Conservation (phyloP, 2,329 filamentous ascomycete species). For the Colletotrichum sp. region DNA sequence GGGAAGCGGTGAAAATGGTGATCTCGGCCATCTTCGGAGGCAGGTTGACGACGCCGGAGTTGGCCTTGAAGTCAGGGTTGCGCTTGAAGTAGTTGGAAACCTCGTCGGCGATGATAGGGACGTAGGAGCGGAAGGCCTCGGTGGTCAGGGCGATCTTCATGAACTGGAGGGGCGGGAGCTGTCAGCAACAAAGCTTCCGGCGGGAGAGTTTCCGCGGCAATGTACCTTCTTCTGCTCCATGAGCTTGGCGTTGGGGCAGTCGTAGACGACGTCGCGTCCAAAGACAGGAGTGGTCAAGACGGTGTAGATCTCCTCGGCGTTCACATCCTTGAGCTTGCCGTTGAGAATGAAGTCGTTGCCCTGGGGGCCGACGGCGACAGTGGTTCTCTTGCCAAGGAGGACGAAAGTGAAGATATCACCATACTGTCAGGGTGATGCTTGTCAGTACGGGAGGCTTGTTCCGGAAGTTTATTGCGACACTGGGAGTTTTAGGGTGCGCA, state of each 20-base stretch:
- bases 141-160: conserved; percentile 83
- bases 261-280: conserved; percentile 86
- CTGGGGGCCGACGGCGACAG: conserved; percentile 79
- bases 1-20: conserved; percentile 88
- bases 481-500: conserved; percentile 23
- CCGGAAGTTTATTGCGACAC: neutral
- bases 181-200: conserved; percentile 20
- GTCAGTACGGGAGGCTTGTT: neutral
- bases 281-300: conserved; percentile 77
- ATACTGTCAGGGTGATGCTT: conserved; percentile 57
- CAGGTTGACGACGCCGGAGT: conserved; percentile 74
- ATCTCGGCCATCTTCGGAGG: conserved; percentile 81
- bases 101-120: conserved; percentile 79
- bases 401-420: conserved; percentile 91
- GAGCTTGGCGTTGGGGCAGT: conserved; percentile 88
- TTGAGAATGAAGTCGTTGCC: conserved; percentile 94
- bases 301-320: conserved; percentile 88
- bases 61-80: conserved; percentile 69
- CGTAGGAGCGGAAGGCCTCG: conserved; percentile 76
- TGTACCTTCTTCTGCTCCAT: conserved; percentile 95
- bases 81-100: conserved; percentile 75
- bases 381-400: conserved; percentile 87
- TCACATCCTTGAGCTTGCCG: conserved; percentile 87
- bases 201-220: neutral
- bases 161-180: conserved; percentile 53